phyloP scores from a whole-genome alignment of 1,284 basidiomycete genomes.

The Bondarzewia mesenterica region DNA sequence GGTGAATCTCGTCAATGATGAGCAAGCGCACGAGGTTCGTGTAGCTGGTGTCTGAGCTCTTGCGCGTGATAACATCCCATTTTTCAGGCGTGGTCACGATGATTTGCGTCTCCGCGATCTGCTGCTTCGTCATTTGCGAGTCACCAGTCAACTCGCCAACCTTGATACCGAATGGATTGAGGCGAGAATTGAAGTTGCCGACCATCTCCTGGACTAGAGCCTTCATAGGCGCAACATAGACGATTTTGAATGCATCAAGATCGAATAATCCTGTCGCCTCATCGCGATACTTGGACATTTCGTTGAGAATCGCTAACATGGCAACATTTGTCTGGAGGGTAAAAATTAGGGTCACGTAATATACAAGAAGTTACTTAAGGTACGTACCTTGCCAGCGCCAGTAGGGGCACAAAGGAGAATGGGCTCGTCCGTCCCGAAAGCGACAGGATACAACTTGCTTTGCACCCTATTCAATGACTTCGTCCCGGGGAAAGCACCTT shows the following conservation, averaged over 20 bases:
- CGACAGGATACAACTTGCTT: conserved; percentile 87
- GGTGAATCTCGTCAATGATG: conserved; percentile 98
- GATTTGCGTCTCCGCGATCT: conserved; percentile 96
- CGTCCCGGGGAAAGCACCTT: conserved; percentile 73
- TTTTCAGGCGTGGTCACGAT: conserved; percentile 99
- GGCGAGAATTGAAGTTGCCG: conserved; percentile 83
- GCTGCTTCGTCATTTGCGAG: conserved; percentile 96
- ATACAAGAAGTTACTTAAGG: conserved; percentile 3
- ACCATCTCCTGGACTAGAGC: conserved; percentile 98
- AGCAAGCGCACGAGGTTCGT: conserved; percentile 95
- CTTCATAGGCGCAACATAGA: conserved; percentile 99
- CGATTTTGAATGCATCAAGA: conserved; percentile 90
- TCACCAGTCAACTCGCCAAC: conserved; percentile 97
- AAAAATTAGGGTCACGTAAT: conserved; percentile 1
- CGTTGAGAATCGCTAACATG: conserved; percentile 88
- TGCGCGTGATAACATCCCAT: conserved; percentile 99
- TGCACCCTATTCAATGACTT: conserved; percentile 90
- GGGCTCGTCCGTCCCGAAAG: conserved; percentile 93
- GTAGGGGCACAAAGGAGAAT: conserved; percentile 96
- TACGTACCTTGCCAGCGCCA: conserved; percentile 89
- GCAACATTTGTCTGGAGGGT: conserved; percentile 87
- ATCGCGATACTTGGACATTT: conserved; percentile 80
- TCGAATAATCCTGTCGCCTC: conserved; percentile 82
- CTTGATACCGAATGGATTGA: conserved; percentile 77
- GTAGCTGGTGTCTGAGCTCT: conserved; percentile 94